Conservation (phyloP, 495 filamentous ascomycete genomes). For the Penicillium samsonianum region DNA sequence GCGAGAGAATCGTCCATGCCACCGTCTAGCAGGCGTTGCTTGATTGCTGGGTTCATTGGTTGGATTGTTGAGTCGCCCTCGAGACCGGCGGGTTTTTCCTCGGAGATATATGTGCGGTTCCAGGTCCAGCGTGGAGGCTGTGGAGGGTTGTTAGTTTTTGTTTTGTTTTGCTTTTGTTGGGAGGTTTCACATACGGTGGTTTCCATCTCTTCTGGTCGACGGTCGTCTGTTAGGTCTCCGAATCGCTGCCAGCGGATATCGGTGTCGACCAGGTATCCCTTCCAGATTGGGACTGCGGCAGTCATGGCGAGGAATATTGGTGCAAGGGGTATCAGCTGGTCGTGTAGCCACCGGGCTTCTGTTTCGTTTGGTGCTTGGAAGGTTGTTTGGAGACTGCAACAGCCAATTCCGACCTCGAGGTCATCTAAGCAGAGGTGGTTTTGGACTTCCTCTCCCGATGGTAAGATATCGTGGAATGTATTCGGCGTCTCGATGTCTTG, state of each 20-base stretch:
- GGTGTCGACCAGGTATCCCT: constrained; percentile 86
- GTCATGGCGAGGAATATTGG: constrained; percentile 86
- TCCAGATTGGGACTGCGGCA: constrained; percentile 89
- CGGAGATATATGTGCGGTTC: constrained; percentile 88
- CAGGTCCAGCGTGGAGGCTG: constrained; percentile 65
- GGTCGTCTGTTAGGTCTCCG: constrained; percentile 78
- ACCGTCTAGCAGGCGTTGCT: constrained; percentile 71
- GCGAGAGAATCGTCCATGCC: constrained; percentile 90
- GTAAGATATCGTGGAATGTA: constrained; percentile 3
- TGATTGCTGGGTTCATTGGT: constrained; percentile 71
- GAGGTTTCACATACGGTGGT: constrained; percentile 67
- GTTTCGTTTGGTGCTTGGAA: constrained; percentile 90
- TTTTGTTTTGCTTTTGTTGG: constrained; percentile 79
- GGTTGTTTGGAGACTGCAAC: constrained; percentile 89
- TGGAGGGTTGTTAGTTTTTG: constrained; percentile 42
- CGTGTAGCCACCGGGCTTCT: constrained; percentile 83
- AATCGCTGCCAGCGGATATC: constrained; percentile 94
- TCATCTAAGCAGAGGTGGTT: constrained; percentile 90
- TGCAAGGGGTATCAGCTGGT: constrained; percentile 83
- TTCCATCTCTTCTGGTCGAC: constrained; percentile 71
- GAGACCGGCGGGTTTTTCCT: constrained; percentile 59
- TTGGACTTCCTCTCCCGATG: constrained; percentile 50
- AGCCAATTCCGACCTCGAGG: constrained; percentile 91
- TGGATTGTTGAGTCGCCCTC: constrained; percentile 64
- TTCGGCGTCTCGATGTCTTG: background rate